A percentile compares a stretch with the other conserved stretches of the same genome.
These are phyloP conservation scores for Phytopythium litorale DNA, from an alignment of 352 stramenopile genomes.

Conservation along the genomic window DNA sequence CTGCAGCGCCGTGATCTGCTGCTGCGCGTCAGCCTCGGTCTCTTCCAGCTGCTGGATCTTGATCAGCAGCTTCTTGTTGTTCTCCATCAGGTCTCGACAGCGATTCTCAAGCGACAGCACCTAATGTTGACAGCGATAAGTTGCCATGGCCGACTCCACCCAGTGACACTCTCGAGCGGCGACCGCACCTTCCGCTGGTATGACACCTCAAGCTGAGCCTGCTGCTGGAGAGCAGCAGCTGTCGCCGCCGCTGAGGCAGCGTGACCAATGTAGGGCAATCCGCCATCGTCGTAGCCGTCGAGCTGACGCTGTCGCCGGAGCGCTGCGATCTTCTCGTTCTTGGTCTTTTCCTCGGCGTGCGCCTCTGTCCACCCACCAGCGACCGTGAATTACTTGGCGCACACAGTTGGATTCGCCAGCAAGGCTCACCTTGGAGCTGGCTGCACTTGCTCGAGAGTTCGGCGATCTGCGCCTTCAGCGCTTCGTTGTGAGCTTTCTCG, in stretches of 20 bases:
- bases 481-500: constrained; percentile 40
- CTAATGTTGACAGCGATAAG: constrained; percentile 13
- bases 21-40: constrained; percentile 32
- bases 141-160: not conserved
- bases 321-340: constrained; percentile 38
- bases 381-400: not conserved
- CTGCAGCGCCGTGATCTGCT: constrained; percentile 26
- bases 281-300: constrained; percentile 13
- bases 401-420: not conserved
- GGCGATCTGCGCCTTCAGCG: constrained; percentile 32
- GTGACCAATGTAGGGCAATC: constrained; percentile 42
- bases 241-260: constrained; percentile 15
- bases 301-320: constrained; percentile 22
- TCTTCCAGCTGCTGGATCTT: constrained; percentile 67
- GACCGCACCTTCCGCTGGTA: constrained; percentile 54
- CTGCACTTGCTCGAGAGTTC: constrained; percentile 25
- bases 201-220: constrained; percentile 62
- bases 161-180: not conserved
- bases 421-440: constrained; percentile 29
- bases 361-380: constrained; percentile 19
- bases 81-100: constrained; percentile 52
- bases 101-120: constrained; percentile 57
- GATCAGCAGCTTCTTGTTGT: constrained; percentile 65
- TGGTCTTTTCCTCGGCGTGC: constrained; percentile 38
- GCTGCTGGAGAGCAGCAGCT: constrained; percentile 48